Percentiles rank a stretch among this genome's conserved stretches.
These are phyloP conservation scores for Phytopythium chamaehyphon DNA, from an alignment of 352 stramenopile species.

Conservation along the genomic window DNA sequence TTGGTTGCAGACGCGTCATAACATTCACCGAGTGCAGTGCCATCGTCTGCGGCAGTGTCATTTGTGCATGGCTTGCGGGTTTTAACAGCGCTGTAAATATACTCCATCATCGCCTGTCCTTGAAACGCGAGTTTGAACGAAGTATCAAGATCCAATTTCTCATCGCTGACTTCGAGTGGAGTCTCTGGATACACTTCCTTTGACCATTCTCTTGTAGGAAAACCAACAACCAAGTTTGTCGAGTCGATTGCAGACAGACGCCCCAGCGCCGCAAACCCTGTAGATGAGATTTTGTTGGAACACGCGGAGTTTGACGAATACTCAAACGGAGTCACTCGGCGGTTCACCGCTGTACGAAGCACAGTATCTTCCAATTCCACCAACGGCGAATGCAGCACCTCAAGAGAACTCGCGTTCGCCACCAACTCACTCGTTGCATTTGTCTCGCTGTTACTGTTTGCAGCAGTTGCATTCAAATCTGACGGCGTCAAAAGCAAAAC, in stretches of 20 bases:
- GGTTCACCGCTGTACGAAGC: conserved; percentile 32
- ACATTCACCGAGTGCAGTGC: too few species aligned
- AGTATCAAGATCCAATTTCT: conserved; percentile 8
- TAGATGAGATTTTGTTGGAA: conserved; percentile 13
- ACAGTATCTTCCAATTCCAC: conserved; percentile 35
- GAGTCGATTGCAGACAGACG: conserved; percentile 17
- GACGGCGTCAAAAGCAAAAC: conserved; percentile 19
- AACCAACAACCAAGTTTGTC: conserved; percentile 16
- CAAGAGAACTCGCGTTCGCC: conserved; percentile 28
- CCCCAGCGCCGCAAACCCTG: background rate
- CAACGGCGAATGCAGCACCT: conserved; percentile 10
- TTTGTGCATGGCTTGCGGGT: conserved; percentile 2
- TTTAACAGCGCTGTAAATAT: conserved; percentile 8
- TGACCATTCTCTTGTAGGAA: conserved; percentile 22
- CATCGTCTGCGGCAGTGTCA: too few species aligned
- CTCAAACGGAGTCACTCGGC: conserved; percentile 22
- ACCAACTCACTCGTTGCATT: conserved; percentile 30
- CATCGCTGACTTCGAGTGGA: conserved; percentile 1
- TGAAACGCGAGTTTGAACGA: conserved; percentile 25
- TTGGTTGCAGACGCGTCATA: too few species aligned
- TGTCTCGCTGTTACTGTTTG: conserved; percentile 36
- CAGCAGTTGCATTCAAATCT: conserved; percentile 1
- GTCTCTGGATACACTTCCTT: conserved; percentile 16
- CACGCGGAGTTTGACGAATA: conserved; percentile 26
- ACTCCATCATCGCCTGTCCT: conserved; percentile 20